These are phyloP conservation scores for Cladorrhinum sp. DNA, from an alignment of 2,329 filamentous ascomycete genomes.

Conservation along the genomic window DNA sequence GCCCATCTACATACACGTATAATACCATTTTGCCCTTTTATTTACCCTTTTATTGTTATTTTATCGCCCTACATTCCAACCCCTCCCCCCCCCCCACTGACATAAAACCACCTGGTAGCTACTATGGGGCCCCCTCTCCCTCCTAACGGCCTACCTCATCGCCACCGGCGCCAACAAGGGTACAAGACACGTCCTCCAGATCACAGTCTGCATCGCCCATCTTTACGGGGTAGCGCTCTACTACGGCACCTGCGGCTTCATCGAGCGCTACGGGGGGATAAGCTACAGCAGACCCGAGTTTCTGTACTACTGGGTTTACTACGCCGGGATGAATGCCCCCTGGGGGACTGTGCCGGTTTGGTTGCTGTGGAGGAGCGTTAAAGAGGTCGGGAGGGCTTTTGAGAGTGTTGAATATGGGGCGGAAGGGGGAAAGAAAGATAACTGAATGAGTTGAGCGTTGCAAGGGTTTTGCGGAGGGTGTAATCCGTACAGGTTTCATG, in stretches of 20 bases:
- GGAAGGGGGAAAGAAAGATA: constrained; percentile 10
- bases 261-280: constrained; percentile 43
- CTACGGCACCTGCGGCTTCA: constrained; percentile 55
- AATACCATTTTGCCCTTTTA: too few relatives aligned
- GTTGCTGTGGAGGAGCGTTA: constrained; percentile 17
- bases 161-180: constrained; percentile 23
- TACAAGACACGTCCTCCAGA: constrained; percentile 45
- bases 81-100: not conserved
- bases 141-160: constrained; percentile 47
- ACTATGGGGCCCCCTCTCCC: constrained; percentile 58
- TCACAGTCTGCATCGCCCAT: constrained; percentile 51
- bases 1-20: not conserved
- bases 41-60: too few relatives aligned
- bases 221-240: constrained; percentile 63
- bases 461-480: too few relatives aligned
- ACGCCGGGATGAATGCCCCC: constrained; percentile 57
- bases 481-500: too few relatives aligned
- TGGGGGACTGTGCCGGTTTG: constrained; percentile 55
- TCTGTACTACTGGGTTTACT: constrained; percentile 63
- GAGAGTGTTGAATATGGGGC: not conserved
- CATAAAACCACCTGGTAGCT: constrained; percentile 32
- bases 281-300: constrained; percentile 57
- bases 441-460: too few relatives aligned
- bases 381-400: constrained; percentile 14
- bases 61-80: too few relatives aligned